Conservation (phyloP, 2,329 filamentous ascomycete genomes). For the Tolypocladium tundrense region DNA sequence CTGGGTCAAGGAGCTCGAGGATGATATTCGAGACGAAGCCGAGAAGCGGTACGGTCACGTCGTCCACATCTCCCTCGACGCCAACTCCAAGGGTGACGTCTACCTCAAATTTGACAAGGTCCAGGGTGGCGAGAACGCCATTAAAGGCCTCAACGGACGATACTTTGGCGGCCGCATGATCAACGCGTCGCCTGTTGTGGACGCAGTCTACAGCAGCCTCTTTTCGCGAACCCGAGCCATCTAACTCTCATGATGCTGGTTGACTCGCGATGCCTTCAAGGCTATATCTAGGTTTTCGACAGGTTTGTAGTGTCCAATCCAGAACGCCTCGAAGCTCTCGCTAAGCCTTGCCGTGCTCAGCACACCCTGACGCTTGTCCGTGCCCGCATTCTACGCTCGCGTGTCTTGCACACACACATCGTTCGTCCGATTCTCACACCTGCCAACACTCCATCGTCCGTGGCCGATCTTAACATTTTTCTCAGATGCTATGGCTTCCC, state of each 20-base stretch:
- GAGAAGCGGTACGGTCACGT: slow-evolving; percentile 94
- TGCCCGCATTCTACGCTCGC: slow-evolving; percentile 1
- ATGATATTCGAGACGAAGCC: slow-evolving; percentile 87
- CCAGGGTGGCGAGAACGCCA: slow-evolving; percentile 90
- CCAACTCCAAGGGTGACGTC: slow-evolving; percentile 89
- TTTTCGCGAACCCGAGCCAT: slow-evolving; percentile 81
- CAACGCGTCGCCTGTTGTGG: slow-evolving; percentile 89
- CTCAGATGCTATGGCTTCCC: slow-evolving; percentile 3
- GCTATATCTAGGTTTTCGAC: slow-evolving; percentile 36
- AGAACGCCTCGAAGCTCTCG: neutral
- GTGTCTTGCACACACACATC: neutral
- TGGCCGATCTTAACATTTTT: slow-evolving; percentile 2
- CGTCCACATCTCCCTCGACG: slow-evolving; percentile 91
- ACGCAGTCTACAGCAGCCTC: slow-evolving; percentile 96
- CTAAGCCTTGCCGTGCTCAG: neutral
- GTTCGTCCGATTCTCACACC: slow-evolving; percentile 3
- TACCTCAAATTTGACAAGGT: slow-evolving; percentile 98
- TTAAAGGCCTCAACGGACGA: slow-evolving; percentile 93
- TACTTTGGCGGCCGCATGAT: slow-evolving; percentile 92
- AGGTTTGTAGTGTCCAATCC: slow-evolving; percentile 21
- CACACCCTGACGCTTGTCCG: neutral
- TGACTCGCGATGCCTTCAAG: slow-evolving; percentile 18
- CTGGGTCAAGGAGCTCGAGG: slow-evolving; percentile 90
- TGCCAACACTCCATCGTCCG: slow-evolving; percentile 1
- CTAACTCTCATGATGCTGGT: slow-evolving; percentile 47